Percentiles rank a stretch among this genome's conserved stretches.
Conservation (phyloP, 2,329 filamentous ascomycete genomes). For the Diaporthe ampelina region DNA sequence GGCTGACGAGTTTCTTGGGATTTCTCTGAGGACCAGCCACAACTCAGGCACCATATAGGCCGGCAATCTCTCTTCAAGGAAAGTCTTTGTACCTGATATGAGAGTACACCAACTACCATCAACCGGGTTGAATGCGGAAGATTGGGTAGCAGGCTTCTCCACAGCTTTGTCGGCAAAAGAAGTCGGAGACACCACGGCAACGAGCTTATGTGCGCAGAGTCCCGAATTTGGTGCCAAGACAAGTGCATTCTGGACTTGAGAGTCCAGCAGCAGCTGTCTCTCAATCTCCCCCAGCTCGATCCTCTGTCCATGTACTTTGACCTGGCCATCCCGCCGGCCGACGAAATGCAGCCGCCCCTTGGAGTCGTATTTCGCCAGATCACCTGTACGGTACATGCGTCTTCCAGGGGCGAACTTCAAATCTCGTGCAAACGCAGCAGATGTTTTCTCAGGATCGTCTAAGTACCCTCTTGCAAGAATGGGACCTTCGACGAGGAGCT, state of each 20-base stretch:
- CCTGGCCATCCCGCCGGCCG: conserved; percentile 60
- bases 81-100: neutral
- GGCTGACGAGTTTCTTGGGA: conserved; percentile 16
- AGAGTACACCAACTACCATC: neutral
- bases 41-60: conserved; percentile 9
- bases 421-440: neutral
- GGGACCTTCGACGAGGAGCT: conserved; percentile 16
- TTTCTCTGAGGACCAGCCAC: neutral
- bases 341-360: conserved; percentile 51
- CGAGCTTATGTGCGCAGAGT: neutral
- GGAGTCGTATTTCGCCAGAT: conserved; percentile 53
- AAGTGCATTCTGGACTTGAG: neutral
- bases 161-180: neutral
- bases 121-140: neutral
- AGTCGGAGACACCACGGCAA: neutral
- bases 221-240: neutral
- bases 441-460: neutral
- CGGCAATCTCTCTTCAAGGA: neutral
- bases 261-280: conserved; percentile 22
- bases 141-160: neutral
- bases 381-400: conserved; percentile 56
- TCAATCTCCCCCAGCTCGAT: conserved; percentile 57
- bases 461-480: neutral
- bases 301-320: conserved; percentile 66
- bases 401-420: neutral